phyloP scores from a whole-genome alignment of 208 protist species.

The Acanthamoeba divionensis region DNA sequence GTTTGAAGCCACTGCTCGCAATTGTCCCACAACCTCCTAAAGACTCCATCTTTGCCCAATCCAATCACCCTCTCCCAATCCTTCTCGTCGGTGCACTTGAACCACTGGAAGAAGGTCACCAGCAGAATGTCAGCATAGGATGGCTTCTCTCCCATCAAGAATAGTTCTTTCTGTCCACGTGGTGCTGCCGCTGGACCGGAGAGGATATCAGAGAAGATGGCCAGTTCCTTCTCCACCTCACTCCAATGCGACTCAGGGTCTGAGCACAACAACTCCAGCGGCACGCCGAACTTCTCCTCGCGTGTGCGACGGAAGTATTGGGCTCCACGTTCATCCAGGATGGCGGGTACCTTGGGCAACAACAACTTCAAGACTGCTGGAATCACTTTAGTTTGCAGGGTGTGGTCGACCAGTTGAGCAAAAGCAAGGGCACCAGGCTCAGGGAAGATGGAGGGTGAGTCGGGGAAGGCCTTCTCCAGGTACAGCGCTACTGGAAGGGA shows the following conservation, averaged over 20 bases:
- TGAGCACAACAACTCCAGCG: not conserved
- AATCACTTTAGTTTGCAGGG: not conserved
- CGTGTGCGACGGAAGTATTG: not conserved
- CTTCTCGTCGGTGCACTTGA: not conserved
- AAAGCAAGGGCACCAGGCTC: not conserved
- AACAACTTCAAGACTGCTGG: not conserved
- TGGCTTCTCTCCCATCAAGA: not conserved
- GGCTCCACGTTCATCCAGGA: slow-evolving; percentile 1
- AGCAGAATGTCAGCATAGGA: slow-evolving; percentile 28
- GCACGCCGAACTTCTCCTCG: not conserved
- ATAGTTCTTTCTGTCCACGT: not conserved
- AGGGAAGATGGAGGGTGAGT: slow-evolving; percentile 3
- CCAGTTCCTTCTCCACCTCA: not conserved
- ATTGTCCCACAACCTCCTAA: not conserved
- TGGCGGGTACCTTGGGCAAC: not conserved
- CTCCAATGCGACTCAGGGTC: not conserved
- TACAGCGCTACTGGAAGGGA: not conserved
- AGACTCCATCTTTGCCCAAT: not conserved
- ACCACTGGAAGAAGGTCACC: not conserved
- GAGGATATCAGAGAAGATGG: not conserved
- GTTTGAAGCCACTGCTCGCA: slow-evolving; percentile 1
- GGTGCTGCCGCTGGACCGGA: not conserved
- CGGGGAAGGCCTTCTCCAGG: not conserved
- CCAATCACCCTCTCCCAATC: not conserved
- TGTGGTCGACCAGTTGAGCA: not conserved